A percentile compares a stretch with the other conserved stretches of the same genome.
Evolutionary conservation across 306 rosid genomes (phyloP).

Genomic region (Begonia peltatifolia): DNA sequence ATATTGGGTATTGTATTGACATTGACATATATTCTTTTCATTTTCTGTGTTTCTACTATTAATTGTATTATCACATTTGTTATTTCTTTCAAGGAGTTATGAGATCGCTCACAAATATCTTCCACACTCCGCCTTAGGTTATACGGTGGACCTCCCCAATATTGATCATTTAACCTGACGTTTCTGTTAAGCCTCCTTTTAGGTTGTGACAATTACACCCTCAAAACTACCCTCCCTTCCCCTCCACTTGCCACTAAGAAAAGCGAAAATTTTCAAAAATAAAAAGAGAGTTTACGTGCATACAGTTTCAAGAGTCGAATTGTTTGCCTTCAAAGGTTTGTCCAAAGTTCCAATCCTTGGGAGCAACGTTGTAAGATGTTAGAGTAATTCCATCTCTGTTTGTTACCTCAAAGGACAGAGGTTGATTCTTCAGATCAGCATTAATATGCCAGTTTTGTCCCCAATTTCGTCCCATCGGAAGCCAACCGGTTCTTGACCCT

Average conservation of each 20-base stretch:
- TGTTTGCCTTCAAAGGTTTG: conserved; percentile 95
- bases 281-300: too few relatives aligned
- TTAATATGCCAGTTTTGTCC: conserved; percentile 95
- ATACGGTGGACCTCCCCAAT: too few relatives aligned
- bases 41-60: too few relatives aligned
- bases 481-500: conserved; percentile 96
- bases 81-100: too few relatives aligned
- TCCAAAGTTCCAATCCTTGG: conserved; percentile 73
- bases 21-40: too few relatives aligned
- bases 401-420: conserved; percentile 79
- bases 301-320: conserved; percentile 29
- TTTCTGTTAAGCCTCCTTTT: too few relatives aligned
- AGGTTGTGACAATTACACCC: conserved; percentile 1
- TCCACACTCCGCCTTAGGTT: too few relatives aligned
- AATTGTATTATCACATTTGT: too few relatives aligned
- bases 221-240: neutral
- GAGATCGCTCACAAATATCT: too few relatives aligned
- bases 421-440: conserved; percentile 66
- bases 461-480: conserved; percentile 93
- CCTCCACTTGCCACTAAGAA: neutral
- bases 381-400: conserved; percentile 51
- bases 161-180: too few relatives aligned
- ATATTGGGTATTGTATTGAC: too few relatives aligned
- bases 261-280: neutral
- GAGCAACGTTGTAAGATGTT: conserved; percentile 71